These are phyloP conservation scores for Geotrichum bryndzae DNA, from an alignment of 1,139 yeast genomes.

Conservation along the genomic window DNA sequence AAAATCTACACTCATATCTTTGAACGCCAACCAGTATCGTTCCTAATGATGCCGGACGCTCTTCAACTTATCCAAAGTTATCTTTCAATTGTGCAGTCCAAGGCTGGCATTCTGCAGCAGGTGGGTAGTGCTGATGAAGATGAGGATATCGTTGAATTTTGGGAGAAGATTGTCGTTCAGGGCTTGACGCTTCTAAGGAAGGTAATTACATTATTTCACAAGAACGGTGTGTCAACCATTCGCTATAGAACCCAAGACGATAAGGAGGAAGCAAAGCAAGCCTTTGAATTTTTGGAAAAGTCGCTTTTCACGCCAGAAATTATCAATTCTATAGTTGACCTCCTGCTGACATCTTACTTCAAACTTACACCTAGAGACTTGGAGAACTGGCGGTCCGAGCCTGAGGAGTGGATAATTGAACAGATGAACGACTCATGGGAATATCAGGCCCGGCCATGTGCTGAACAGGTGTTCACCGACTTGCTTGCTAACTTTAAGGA, in stretches of 20 bases:
- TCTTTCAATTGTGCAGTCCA: constrained; percentile 53
- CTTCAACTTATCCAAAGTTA: constrained; percentile 54
- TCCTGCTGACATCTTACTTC: constrained; percentile 67
- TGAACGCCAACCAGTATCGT: constrained; percentile 59
- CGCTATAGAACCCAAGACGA: constrained; percentile 53
- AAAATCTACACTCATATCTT: constrained; percentile 61
- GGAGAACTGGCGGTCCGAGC: constrained; percentile 75
- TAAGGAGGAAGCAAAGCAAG: constrained; percentile 51
- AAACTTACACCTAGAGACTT: constrained; percentile 67
- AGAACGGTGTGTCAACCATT: constrained; percentile 62
- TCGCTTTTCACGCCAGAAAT: constrained; percentile 55
- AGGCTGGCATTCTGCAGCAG: constrained; percentile 55
- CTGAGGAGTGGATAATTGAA: constrained; percentile 89
- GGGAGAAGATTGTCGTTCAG: constrained; percentile 73
- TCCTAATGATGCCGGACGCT: constrained; percentile 62
- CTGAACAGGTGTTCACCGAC: constrained; percentile 78
- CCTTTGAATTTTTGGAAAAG: constrained; percentile 47
- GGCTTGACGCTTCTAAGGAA: constrained; percentile 62
- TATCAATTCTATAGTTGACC: constrained; percentile 54
- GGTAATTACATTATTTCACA: constrained; percentile 54
- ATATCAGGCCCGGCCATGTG: constrained; percentile 78
- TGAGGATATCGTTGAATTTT: constrained; percentile 48
- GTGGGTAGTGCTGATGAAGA: constrained; percentile 29
- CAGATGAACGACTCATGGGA: constrained; percentile 77
- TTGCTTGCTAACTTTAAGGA: constrained; percentile 60